phyloP scores from a whole-genome alignment of 495 filamentous ascomycete genomes.

The Penicillium robsamsonii region DNA sequence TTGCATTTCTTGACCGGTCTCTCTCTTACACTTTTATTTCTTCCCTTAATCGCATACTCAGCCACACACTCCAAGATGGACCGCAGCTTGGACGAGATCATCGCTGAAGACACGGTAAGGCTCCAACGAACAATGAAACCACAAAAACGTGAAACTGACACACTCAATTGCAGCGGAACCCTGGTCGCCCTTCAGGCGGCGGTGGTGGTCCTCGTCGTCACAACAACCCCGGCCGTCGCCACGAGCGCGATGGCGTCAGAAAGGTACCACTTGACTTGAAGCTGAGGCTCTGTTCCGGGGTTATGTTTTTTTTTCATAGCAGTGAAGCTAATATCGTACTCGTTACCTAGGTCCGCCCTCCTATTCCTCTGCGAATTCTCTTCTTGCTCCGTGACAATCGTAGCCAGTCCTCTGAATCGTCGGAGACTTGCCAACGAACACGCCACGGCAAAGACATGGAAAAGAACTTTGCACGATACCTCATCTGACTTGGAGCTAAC shows the following conservation, averaged over 20 bases:
- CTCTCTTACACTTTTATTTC: slow-evolving; percentile 1
- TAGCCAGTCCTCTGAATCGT: slow-evolving; percentile 32
- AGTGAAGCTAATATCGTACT: background rate
- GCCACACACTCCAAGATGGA: slow-evolving; percentile 56
- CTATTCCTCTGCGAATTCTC: slow-evolving; percentile 37
- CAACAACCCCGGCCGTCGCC: slow-evolving; percentile 61
- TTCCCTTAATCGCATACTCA: slow-evolving; percentile 2
- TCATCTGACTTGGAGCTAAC: slow-evolving; percentile 57
- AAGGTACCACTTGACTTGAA: slow-evolving; percentile 53
- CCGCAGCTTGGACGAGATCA: slow-evolving; percentile 80
- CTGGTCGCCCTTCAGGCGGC: slow-evolving; percentile 43
- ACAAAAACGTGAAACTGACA: slow-evolving; percentile 15
- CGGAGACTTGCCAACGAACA: slow-evolving; percentile 33
- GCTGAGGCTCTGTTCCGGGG: background rate
- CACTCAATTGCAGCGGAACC: slow-evolving; percentile 28
- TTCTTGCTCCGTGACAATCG: slow-evolving; percentile 41
- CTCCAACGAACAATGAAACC: background rate
- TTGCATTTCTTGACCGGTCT: slow-evolving; percentile 1
- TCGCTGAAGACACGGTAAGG: slow-evolving; percentile 74
- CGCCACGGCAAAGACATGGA: slow-evolving; percentile 35
- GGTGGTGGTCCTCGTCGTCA: slow-evolving; percentile 40
- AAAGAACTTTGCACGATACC: slow-evolving; percentile 45
- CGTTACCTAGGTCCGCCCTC: slow-evolving; percentile 39
- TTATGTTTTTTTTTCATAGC: background rate
- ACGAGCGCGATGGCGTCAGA: slow-evolving; percentile 66